Conservation (phyloP, 2,329 filamentous ascomycete genomes). For the Alternaria arbusti region DNA sequence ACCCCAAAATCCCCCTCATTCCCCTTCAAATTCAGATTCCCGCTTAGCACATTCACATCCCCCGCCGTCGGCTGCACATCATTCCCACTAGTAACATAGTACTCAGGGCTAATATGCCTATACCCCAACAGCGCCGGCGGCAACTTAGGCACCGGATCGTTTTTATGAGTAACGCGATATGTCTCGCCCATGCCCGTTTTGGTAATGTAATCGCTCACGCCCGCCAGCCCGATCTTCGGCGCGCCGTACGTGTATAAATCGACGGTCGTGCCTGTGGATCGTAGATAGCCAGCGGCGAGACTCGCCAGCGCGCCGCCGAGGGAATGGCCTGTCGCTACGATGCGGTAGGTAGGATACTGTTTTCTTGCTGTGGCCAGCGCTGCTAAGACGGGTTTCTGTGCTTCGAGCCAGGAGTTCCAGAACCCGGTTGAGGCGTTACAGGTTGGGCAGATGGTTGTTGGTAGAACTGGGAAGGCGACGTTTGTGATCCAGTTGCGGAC, state of each 20-base stretch:
- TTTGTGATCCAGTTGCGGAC: slow-evolving; percentile 69
- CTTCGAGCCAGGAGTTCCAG: slow-evolving; percentile 63
- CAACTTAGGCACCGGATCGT: slow-evolving; percentile 72
- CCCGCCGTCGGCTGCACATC: slow-evolving; percentile 20
- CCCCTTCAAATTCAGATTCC: slow-evolving; percentile 29
- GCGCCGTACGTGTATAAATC: slow-evolving; percentile 72
- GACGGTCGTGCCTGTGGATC: slow-evolving; percentile 54
- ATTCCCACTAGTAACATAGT: slow-evolving; percentile 53
- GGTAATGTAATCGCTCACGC: slow-evolving; percentile 62
- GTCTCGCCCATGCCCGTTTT: slow-evolving; percentile 59
- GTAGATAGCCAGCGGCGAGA: slow-evolving; percentile 64
- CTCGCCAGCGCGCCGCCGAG: slow-evolving; percentile 71
- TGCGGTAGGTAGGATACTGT: slow-evolving; percentile 58
- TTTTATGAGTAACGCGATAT: slow-evolving; percentile 70
- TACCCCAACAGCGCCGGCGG: slow-evolving; percentile 68
- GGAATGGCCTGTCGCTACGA: slow-evolving; percentile 71
- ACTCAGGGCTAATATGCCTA: slow-evolving; percentile 73
- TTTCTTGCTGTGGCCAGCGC: slow-evolving; percentile 55
- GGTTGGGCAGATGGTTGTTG: slow-evolving; percentile 51
- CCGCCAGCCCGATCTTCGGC: slow-evolving; percentile 68
- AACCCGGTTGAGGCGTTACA: slow-evolving; percentile 67
- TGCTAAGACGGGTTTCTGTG: slow-evolving; percentile 51
- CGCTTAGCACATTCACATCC: slow-evolving; percentile 31
- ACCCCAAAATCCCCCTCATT: slow-evolving; percentile 39
- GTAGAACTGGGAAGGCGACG: slow-evolving; percentile 51